Evolutionary conservation across 2,329 filamentous ascomycete genomes (phyloP), one percentile per base, ranked within the genome.

Genomic region (Tolypocladium pustulatum): DNA sequence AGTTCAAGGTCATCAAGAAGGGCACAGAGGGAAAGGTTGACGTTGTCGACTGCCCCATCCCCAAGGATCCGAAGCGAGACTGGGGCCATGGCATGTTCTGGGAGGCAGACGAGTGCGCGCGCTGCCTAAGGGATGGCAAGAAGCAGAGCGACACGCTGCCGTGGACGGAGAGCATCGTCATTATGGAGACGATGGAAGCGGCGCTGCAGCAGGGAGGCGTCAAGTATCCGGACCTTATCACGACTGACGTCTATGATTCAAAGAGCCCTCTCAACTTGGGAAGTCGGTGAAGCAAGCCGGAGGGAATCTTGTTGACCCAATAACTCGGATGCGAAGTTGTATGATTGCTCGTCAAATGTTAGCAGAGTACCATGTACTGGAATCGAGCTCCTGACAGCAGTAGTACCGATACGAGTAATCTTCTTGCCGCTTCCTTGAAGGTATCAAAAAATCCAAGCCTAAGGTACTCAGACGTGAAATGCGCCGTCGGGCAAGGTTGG

Each of bases 1-100:
- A 80, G 64, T 90, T 87, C 71, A 81, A 77, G 57, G 72, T 92
- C 57, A 80, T 92, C 64, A 80, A 77, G 65, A 75, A 74, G 63
- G 78, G 77, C 41, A 71, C 71, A 54, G 77, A 73, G 34, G 77
- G 76, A 55, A 73, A 76, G 49, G 69, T 77, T 34, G 79, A 83
- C 65, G 71, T 78, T 15, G 75, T 84, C 56, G 76, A 81, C 64
- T 81, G 76, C 67, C 78, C 80, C 15, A 78, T 83, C 51, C 81
- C 82, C 46, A 68, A 70, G 58, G 81, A 84, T 65, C 65, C 72
- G 30, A 75, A 73, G 63, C 73, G 77, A 32, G 64, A 68, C 63
- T 80, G 75, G 74, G 90, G 90, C 13, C 87, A 90, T 63, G 91
- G 90, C 55, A 94, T 95, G 89, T 94, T 90, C 75, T 93, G 87